A percentile compares a stretch with the other conserved stretches of the same genome.
Conservation (phyloP, 805 yeast genomes). For the Komagataella pastoris region DNA sequence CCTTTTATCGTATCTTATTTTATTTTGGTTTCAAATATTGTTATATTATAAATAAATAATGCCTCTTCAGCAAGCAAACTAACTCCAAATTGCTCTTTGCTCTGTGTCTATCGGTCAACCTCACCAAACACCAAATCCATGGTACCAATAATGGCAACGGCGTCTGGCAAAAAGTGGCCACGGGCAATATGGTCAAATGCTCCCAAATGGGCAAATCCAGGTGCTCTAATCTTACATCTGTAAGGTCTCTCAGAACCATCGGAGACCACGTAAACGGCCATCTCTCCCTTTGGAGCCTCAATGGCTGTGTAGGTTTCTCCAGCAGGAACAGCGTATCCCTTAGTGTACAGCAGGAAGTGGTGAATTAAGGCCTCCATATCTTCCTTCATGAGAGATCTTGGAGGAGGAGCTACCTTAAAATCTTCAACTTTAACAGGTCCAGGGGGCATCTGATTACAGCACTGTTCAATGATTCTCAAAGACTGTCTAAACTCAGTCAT, state of each 20-base stretch:
- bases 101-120: slow-evolving; percentile 57
- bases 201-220: slow-evolving; percentile 83
- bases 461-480: slow-evolving; percentile 77
- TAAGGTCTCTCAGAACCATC: slow-evolving; percentile 88
- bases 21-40: background rate
- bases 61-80: background rate
- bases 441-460: slow-evolving; percentile 83
- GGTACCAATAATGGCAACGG: slow-evolving; percentile 88
- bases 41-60: too few relatives aligned
- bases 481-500: slow-evolving; percentile 92
- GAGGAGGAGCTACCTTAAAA: slow-evolving; percentile 73
- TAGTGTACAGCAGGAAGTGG: slow-evolving; percentile 77
- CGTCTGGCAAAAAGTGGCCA: slow-evolving; percentile 82
- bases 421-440: slow-evolving; percentile 90
- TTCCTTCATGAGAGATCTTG: slow-evolving; percentile 72
- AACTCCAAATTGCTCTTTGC: background rate
- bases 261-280: slow-evolving; percentile 81
- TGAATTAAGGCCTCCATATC: slow-evolving; percentile 90
- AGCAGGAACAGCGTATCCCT: slow-evolving; percentile 80
- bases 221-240: slow-evolving; percentile 89
- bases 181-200: slow-evolving; percentile 81
- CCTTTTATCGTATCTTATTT: background rate
- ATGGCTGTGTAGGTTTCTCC: slow-evolving; percentile 88
- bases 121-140: slow-evolving; percentile 94
- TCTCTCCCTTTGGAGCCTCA: slow-evolving; percentile 93